Base-by-base conservation (phyloP, 1,284 basidiomycete genomes). In the Phaffia rhodozyma region DNA sequence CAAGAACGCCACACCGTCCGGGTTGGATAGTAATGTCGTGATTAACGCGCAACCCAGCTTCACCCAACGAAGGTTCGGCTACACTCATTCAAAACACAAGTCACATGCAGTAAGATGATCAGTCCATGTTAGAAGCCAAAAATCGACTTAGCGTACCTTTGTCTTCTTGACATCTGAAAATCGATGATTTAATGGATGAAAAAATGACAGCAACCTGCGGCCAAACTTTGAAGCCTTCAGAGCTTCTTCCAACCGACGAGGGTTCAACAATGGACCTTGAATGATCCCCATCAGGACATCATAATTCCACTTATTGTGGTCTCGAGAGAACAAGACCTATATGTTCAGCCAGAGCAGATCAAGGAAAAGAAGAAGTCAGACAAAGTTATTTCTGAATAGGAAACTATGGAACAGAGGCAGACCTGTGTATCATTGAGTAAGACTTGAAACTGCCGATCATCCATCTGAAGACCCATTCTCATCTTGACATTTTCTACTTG, bases 201-300 rank as follows among this genome's bases (percentile, higher is more conserved):
- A 97, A 78, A 98, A 98, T 1, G 85, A 82, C 79, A 97, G 85
- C 21, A 99, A 77, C 38, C 90, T 82, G 48, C 86, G 82, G 66
- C 96, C 84, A 69, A 96, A 92, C 71, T 91, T 86, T 21, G 89
- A 86, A 16, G 86, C 89, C 72, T 86, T 88, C 72, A 94, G 89
- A 1, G 90, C 91, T 75, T 99, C 96, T 71, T 99, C 96, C 72
- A 98, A 81, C n/a, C 96, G 80, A 71, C 89, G 90, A 0, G 91
- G 84, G 71, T 93, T 94, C 56, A 92, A 79, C 58, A 98, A 77
- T 0, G 93, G 91, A 0, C 96, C 94, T 69, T 97, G 91, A 25
- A 97, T 82, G 20, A 98, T 79, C 57, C 96, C 92, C 70, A 87
- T 84, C 62, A 98, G 78, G 25, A 84, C 82, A 3, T 96, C 91